Percentiles rank a stretch among this genome's conserved stretches.
Evolutionary conservation across 2,329 filamentous ascomycete genomes (phyloP).

Genomic region (Ophiostoma novo-ulmi): DNA sequence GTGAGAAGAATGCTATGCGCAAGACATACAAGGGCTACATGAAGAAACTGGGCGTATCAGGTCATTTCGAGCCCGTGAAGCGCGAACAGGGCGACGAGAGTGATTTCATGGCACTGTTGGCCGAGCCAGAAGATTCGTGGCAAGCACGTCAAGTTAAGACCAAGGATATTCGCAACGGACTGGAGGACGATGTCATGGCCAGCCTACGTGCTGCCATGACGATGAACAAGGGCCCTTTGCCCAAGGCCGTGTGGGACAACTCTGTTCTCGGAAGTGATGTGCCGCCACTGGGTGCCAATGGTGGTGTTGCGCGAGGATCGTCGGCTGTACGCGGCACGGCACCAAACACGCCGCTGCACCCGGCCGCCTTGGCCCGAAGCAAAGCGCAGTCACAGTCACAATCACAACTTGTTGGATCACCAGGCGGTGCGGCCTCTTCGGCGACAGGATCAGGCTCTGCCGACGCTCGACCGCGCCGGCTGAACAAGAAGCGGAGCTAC

Average conservation of each 20-base stretch:
- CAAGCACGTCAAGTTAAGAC: constrained; percentile 49
- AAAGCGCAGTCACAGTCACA: constrained; percentile 33
- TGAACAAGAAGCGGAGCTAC: constrained; percentile 69
- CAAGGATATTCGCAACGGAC: constrained; percentile 51
- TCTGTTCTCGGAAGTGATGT: constrained; percentile 55
- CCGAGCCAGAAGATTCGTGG: constrained; percentile 53
- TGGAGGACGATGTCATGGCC: constrained; percentile 43
- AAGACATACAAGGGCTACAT: constrained; percentile 67
- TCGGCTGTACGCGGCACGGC: constrained; percentile 46
- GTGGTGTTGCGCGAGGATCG: constrained; percentile 34
- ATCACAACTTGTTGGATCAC: constrained; percentile 24
- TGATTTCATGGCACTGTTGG: constrained; percentile 50
- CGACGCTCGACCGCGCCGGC: constrained; percentile 57
- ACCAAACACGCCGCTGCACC: constrained; percentile 48
- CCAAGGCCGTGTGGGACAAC: constrained; percentile 52
- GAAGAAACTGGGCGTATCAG: constrained; percentile 57
- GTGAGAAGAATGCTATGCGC: constrained; percentile 61
- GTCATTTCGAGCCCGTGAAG: constrained; percentile 56
- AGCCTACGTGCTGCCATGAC: constrained; percentile 49
- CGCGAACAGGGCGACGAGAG: constrained; percentile 49
- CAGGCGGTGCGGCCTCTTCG: constrained; percentile 30
- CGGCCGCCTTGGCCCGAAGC: constrained; percentile 33
- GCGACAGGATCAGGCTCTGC: constrained; percentile 34
- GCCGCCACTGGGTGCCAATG: constrained; percentile 36
- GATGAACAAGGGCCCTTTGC: constrained; percentile 54